Percentiles rank a stretch among this genome's conserved stretches.
Evolutionary conservation across 371 early-diverging fungal genomes (phyloP).

Genomic region (Mucor ambiguus): DNA sequence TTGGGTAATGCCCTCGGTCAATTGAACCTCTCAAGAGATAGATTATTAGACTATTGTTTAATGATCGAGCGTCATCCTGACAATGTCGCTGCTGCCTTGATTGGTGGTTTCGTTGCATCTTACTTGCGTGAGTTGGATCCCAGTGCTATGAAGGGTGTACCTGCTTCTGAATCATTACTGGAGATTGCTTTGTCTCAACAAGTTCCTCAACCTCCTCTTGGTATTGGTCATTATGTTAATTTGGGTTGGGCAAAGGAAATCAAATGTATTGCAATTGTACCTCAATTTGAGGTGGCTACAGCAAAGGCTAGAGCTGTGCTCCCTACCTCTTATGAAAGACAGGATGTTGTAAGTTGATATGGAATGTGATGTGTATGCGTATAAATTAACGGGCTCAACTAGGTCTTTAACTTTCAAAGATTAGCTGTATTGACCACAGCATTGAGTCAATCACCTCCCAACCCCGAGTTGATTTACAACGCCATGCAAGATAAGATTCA

Average conservation of each 20-base stretch:
- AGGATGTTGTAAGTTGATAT: conserved; percentile 73
- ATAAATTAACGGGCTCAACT: neutral
- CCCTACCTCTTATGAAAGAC: conserved; percentile 73
- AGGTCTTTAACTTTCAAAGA: conserved; percentile 94
- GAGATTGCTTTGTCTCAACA: conserved; percentile 40
- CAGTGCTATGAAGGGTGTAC: conserved; percentile 56
- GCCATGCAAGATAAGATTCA: conserved; percentile 96
- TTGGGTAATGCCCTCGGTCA: conserved; percentile 79
- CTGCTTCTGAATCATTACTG: conserved; percentile 59
- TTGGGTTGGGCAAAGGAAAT: conserved; percentile 72
- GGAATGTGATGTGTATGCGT: neutral
- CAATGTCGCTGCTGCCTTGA: conserved; percentile 91
- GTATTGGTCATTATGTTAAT: conserved; percentile 70
- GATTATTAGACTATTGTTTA: conserved; percentile 85
- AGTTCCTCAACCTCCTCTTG: conserved; percentile 61
- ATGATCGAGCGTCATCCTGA: conserved; percentile 97
- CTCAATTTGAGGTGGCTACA: conserved; percentile 91
- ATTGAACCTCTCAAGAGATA: conserved; percentile 67
- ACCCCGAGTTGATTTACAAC: conserved; percentile 77
- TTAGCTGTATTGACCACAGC: conserved; percentile 86
- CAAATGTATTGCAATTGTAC: conserved; percentile 85
- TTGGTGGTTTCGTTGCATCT: conserved; percentile 93
- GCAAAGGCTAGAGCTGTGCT: conserved; percentile 88
- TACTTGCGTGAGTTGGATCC: conserved; percentile 67
- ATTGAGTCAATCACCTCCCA: conserved; percentile 68